Base-by-base conservation (phyloP, 192 early-diverging fungal genomes). In the Backusella liffmaniae region DNA sequence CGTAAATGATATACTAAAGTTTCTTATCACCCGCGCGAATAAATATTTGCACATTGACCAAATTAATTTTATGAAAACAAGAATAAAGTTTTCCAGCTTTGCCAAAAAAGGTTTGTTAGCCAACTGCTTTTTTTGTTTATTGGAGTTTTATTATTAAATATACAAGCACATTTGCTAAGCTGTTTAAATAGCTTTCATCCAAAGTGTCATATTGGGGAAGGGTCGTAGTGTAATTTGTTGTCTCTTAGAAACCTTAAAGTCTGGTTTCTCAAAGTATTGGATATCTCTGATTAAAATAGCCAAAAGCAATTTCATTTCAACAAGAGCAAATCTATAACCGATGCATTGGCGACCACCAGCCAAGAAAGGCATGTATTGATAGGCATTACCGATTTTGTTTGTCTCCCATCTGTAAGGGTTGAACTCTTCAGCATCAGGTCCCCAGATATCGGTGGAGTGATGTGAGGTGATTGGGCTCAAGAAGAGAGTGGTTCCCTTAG, bases 271-370 rank as follows among this genome's bases (percentile, higher is more conserved):
- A 15, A 66, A 41, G 39, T 80, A 86, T 66, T 85, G 78, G 12
- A 87, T 71, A 32, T 82, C 74, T 32, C 73, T 67, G 41, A 88
- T 70, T 32, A 89, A 49, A 9, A 86, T 73, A 23, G 84, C 85
- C 26, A 90, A 30, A 6, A 89, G 69, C 49, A 89, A 77, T 79
- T 90, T 90, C 51, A 85, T 79, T 77, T 90, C 89, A 23, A 85
- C 82, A 71, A 86, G 72, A 46, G 88, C 89, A 73, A 90, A 86
- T 74, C 81, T 83, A 66, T 84, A 80, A 16, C 89, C 89, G 32
- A 90, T 89, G 37, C 89, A 90, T 32, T 87, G 86, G 4, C 87
- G 62, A 21, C 82, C 80, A 29, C 89, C 89, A 3, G 85, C 82
- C 39, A 85, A 70, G 67, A 90, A 90, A 0, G 89, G 88, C 75